Base-by-base conservation (phyloP, 2,329 filamentous ascomycete genomes). In the Paracoccidioides brasiliensis region DNA sequence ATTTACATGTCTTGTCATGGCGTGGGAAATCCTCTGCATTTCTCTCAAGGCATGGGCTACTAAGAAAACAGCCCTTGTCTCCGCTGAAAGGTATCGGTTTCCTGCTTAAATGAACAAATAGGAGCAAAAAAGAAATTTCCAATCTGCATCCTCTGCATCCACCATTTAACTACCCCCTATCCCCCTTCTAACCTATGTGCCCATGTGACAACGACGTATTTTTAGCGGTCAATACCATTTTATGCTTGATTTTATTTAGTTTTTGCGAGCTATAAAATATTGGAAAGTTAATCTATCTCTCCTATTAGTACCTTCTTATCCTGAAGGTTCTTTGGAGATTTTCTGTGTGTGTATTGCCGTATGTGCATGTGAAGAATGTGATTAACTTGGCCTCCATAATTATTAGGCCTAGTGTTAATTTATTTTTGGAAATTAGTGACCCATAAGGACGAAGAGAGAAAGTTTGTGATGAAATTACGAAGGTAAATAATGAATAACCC, bases 21-120 rank as follows among this genome's bases (percentile, higher is more conserved):
- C 90, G 0, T 95, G 88, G 83, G 80, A 86, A 54, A 79, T 94
- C 22, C 65, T 90, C 33, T 74, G 86, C 9, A 80, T 96, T 57
- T 85, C 89, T 32, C 72, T 95, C 67, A 96, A 95, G 72, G 90
- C 90, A 32, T 95, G 89, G 89, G 89, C 88, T 4, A 71, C 81
- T 14, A 74, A 72, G 64, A 74, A 68, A 56, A 70, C 76, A 56
- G 60, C 63, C 45, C 63, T 63, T 22, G 60, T 66, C 4, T 28
- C 49, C 4, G 10, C 49, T 22, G 28, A 12, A 38, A 40, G 6
- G 32, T 30, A 52, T 37, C 49, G 33, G 37, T 52, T 52, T 37
- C 49, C 35, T 3, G 49, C 38, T 42, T 52, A 15, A 14, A 15
- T 5, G 9, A 30, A 14, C 22, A 41, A 12, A 12, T 30, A 28